Conservation (phyloP, 805 yeast species). For the Blastobotrys attinorum region DNA sequence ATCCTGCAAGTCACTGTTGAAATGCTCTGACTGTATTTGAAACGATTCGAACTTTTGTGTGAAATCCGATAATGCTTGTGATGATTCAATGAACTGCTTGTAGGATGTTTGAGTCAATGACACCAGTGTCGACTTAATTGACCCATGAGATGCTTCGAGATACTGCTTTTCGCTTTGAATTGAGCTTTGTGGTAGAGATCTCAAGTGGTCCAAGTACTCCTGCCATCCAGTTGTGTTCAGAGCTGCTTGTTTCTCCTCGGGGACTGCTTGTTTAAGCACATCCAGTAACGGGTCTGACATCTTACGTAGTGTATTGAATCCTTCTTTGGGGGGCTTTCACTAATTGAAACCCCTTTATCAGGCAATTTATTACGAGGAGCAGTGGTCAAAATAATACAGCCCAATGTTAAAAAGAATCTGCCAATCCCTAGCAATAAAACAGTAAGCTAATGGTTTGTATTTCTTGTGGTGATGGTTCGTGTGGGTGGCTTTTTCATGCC, state of each 20-base stretch:
- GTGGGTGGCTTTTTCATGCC: no score
- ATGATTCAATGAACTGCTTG: constrained; percentile 14
- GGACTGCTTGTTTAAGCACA: constrained; percentile 12
- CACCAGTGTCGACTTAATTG: constrained; percentile 16
- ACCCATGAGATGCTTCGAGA: constrained; percentile 14
- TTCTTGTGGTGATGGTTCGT: no score
- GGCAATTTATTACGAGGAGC: no score
- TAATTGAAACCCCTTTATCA: no score
- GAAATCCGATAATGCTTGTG: constrained; percentile 7
- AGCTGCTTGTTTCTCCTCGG: constrained; percentile 6
- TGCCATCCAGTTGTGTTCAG: not conserved
- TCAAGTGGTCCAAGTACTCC: constrained; percentile 20
- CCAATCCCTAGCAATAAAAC: no score
- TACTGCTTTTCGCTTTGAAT: constrained; percentile 17
- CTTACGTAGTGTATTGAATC: not conserved
- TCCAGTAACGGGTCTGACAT: constrained; percentile 21
- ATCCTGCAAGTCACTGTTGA: constrained; percentile 2
- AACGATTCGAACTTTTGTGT: constrained; percentile 9
- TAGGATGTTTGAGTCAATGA: constrained; percentile 17
- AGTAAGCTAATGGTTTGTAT: no score
- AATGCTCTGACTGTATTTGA: constrained; percentile 1
- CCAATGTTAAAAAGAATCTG: no score
- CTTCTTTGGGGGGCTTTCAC: no score
- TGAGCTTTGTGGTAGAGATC: constrained; percentile 16
- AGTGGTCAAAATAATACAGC: no score